A percentile compares a stretch with the other conserved stretches of the same genome.
phyloP scores from a whole-genome alignment of 148 eudicot genomes.

The Cornus florida region DNA sequence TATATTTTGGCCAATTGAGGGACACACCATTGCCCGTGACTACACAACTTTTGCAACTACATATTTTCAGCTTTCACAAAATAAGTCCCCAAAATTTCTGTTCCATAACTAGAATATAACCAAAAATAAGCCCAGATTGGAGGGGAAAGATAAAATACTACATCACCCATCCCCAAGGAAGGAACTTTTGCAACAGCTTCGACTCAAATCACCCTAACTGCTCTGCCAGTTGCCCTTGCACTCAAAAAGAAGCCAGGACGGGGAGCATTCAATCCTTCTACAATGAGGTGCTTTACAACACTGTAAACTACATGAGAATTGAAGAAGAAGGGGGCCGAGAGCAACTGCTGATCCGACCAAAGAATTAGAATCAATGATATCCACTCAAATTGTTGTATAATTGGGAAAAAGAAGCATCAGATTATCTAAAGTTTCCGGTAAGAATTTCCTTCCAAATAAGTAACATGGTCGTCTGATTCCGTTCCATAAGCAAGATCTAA shows the following conservation, averaged over 20 bases:
- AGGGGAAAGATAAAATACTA: slow-evolving; percentile 17
- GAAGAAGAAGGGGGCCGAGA: slow-evolving; percentile 20
- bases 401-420: slow-evolving; percentile 71
- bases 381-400: slow-evolving; percentile 49
- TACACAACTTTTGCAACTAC: background rate
- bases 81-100: slow-evolving; percentile 25
- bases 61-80: slow-evolving; percentile 18
- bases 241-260: slow-evolving; percentile 15
- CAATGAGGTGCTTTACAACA: slow-evolving; percentile 31
- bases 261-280: slow-evolving; percentile 15
- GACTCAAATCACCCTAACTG: slow-evolving; percentile 9
- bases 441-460: slow-evolving; percentile 84
- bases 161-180: slow-evolving; percentile 23
- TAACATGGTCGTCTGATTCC: slow-evolving; percentile 81
- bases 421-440: slow-evolving; percentile 72
- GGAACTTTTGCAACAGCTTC: slow-evolving; percentile 23
- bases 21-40: background rate
- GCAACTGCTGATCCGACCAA: slow-evolving; percentile 26
- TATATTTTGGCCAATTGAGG: background rate
- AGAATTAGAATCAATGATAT: slow-evolving; percentile 18
- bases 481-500: slow-evolving; percentile 79
- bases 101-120: slow-evolving; percentile 1
- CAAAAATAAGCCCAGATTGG: slow-evolving; percentile 22
- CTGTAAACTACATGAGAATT: slow-evolving; percentile 19
- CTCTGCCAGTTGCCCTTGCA: slow-evolving; percentile 21